Percentiles rank a stretch among this genome's conserved stretches.
These are phyloP conservation scores for Claviceps capensis DNA, from an alignment of 2,329 filamentous ascomycete species.

Conservation along the genomic window DNA sequence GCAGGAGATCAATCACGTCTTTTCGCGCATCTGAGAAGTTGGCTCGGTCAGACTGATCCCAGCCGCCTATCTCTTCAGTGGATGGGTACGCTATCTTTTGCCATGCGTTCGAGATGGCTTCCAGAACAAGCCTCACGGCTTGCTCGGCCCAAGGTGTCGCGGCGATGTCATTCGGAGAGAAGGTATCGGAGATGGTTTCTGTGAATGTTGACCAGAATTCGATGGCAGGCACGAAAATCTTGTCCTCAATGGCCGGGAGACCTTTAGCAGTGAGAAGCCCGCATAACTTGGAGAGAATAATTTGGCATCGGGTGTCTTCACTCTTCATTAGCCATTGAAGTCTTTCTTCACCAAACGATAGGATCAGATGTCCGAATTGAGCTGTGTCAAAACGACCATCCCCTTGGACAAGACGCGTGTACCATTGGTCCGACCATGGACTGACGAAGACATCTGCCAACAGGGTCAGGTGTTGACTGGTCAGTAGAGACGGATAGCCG, in stretches of 20 bases:
- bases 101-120: slow-evolving; percentile 53
- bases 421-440: slow-evolving; percentile 42
- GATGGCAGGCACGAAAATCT: slow-evolving; percentile 57
- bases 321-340: slow-evolving; percentile 44
- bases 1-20: slow-evolving; percentile 66
- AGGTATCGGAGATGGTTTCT: slow-evolving; percentile 49
- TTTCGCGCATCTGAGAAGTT: slow-evolving; percentile 61
- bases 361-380: slow-evolving; percentile 52
- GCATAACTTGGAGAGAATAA: slow-evolving; percentile 44
- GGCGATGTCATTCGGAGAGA: slow-evolving; percentile 35
- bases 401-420: slow-evolving; percentile 40
- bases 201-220: slow-evolving; percentile 75
- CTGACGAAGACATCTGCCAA: slow-evolving; percentile 47
- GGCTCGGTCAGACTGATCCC: slow-evolving; percentile 56
- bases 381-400: slow-evolving; percentile 50
- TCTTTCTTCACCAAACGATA: slow-evolving; percentile 56
- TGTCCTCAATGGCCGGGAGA: slow-evolving; percentile 57
- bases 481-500: slow-evolving; percentile 51
- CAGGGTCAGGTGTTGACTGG: slow-evolving; percentile 39
- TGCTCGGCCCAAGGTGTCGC: slow-evolving; percentile 40
- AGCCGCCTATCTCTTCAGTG: slow-evolving; percentile 40
- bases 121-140: slow-evolving; percentile 45
- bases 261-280: slow-evolving; percentile 53
- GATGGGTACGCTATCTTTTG: slow-evolving; percentile 57
- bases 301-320: slow-evolving; percentile 33